Percentiles rank a stretch among this genome's conserved stretches.
Conservation (phyloP, 2,329 filamentous ascomycete genomes). For the Fonsecaea multimorphosa region DNA sequence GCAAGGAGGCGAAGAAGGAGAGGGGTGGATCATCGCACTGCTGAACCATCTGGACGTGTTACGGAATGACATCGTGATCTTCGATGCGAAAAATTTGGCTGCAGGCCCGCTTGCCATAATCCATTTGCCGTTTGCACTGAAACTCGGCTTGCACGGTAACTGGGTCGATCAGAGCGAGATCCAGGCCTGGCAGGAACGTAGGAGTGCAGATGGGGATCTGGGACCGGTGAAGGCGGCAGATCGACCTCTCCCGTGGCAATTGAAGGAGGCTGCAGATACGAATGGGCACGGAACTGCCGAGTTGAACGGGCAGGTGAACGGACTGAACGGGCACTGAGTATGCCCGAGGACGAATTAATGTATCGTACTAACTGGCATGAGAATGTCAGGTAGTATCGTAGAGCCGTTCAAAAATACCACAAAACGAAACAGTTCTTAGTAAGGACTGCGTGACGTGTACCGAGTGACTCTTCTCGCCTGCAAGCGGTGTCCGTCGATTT, state of each 20-base stretch:
- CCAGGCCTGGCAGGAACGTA: conserved; percentile 7
- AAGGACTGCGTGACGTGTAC: too few relatives aligned
- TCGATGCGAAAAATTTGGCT: conserved; percentile 43
- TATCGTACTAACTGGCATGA: not conserved
- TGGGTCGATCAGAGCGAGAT: conserved; percentile 30
- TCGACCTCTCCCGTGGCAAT: not conserved
- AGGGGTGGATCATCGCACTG: conserved; percentile 43
- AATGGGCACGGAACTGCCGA: not conserved
- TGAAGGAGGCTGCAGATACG: not conserved
- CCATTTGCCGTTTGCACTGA: conserved; percentile 45
- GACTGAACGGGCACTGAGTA: not conserved
- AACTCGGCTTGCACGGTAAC: conserved; percentile 46
- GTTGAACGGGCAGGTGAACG: not conserved
- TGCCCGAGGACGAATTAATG: not conserved
- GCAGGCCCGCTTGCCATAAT: conserved; percentile 43
- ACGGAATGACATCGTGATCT: conserved; percentile 44
- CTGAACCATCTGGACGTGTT: conserved; percentile 49
- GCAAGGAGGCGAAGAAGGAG: conserved; percentile 41
- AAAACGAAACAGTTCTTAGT: too few relatives aligned
- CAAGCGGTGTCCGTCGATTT: too few relatives aligned
- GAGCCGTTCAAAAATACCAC: not conserved
- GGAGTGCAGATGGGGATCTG: not conserved
- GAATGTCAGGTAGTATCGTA: not conserved
- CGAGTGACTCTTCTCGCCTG: too few relatives aligned
- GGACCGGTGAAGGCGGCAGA: not conserved